Evolutionary conservation across 2,329 filamentous ascomycete genomes (phyloP), one percentile per base, ranked within the genome.

Genomic region (Elsinoe ampelina): DNA sequence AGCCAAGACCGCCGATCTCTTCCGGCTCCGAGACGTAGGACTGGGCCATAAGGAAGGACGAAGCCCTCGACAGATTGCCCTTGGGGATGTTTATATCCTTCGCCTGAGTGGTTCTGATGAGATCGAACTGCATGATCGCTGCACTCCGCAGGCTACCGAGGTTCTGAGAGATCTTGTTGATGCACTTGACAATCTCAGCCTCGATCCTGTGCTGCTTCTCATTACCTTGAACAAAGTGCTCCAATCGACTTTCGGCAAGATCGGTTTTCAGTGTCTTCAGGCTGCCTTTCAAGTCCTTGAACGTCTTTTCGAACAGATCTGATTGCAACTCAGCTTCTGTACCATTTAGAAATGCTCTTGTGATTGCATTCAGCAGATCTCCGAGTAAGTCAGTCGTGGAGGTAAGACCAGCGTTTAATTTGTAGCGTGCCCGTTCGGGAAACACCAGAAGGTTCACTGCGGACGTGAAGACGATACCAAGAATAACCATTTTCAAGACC

Each of bases 111-210:
- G 93, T 87, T 59, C 84, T 84, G 34, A 95, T 76, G 32, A 97
- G 78, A 13, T 86, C 81, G 66, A 97, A 95, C 66, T 98, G 92
- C 19, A 90, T 91, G 58, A 86, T 81, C 22, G 93, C 88, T 34
- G 93, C 90, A 74, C 90, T 95, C 62, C 90, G 81, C 65, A 98
- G 74, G 6, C 92, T 93, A 68, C 92, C 91, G 61, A 96, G 85
- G 62, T 89, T 90, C 68, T 96, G 91, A 3, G 89, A 85, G 26
- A 97, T 78, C 47, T 82, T 84, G 68, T 95, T 89, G 65, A 97
- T 81, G 62, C 88, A 92, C 65, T 89, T 86, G 43, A 92, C 86
- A 3, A 97, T 79, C 20, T 81, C 83, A 61, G 85, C 85, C 65
- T 96, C 88, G 2, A 95, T 78, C 36, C 80, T 78, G 68, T 95